phyloP scores from a whole-genome alignment of 495 filamentous ascomycete genomes.

The Penicillium cataractarum region DNA sequence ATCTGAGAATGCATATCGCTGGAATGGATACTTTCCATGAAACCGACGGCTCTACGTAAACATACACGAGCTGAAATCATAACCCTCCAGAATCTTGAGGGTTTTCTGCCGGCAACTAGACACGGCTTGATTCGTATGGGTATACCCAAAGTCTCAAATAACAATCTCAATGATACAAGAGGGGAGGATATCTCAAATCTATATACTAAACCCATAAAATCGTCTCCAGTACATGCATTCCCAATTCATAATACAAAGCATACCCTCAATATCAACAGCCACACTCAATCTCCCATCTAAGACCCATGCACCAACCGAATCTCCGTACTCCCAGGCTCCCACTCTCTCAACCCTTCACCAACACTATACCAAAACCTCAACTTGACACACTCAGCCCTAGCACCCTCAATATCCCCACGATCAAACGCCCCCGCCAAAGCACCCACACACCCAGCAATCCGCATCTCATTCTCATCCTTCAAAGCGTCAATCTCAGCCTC shows the following conservation, averaged over 20 bases:
- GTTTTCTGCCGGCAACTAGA: too few species aligned
- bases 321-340: slow-evolving; percentile 75
- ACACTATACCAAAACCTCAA: slow-evolving; percentile 94
- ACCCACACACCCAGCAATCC: slow-evolving; percentile 63
- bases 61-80: too few species aligned
- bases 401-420: slow-evolving; percentile 64
- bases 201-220: background rate
- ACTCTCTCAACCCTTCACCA: slow-evolving; percentile 73
- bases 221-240: background rate
- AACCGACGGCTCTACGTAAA: too few species aligned
- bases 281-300: background rate
- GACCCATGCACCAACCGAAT: slow-evolving; percentile 62
- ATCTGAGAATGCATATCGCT: too few species aligned
- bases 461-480: slow-evolving; percentile 65
- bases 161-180: background rate
- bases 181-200: slow-evolving; percentile 4
- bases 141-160: background rate
- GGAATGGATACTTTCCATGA: too few species aligned
- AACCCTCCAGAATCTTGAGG: too few species aligned
- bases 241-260: background rate
- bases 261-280: background rate
- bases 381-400: slow-evolving; percentile 69
- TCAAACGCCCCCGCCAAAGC: slow-evolving; percentile 65
- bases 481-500: slow-evolving; percentile 67
- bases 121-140: too few species aligned